Evolutionary conservation across 2,329 filamentous ascomycete genomes (phyloP).

Genomic region (Dothideomycetidae sp.): DNA sequence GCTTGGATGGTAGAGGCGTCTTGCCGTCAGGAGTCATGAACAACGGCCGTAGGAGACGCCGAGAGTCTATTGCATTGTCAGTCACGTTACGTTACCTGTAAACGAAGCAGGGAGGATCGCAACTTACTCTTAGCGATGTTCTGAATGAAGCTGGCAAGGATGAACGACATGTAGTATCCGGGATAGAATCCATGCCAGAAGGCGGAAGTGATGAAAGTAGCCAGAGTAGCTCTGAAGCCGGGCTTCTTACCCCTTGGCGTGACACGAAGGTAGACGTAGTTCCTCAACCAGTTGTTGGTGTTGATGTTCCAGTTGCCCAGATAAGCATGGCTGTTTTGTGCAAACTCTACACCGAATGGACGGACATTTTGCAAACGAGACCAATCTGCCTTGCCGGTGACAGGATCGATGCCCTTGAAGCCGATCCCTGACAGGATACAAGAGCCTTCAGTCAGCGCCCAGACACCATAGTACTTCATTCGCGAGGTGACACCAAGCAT

Average conservation of each 20-base stretch:
- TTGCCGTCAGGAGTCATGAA: conserved; percentile 69
- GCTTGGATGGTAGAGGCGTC: conserved; percentile 55
- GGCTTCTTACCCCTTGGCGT: conserved; percentile 93
- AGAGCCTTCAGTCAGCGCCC: conserved; percentile 81
- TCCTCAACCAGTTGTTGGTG: conserved; percentile 90
- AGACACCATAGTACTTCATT: conserved; percentile 93
- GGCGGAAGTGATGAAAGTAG: conserved; percentile 85
- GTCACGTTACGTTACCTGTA: conserved; percentile 1
- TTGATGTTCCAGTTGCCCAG: conserved; percentile 97
- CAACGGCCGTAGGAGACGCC: conserved; percentile 79
- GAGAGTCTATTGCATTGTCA: conserved; percentile 50
- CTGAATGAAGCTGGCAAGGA: conserved; percentile 81
- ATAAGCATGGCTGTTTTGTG: conserved; percentile 86
- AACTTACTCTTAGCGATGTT: conserved; percentile 88
- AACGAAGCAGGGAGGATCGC: conserved; percentile 23
- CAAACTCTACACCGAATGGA: conserved; percentile 70
- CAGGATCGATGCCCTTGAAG: conserved; percentile 81
- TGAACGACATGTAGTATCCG: conserved; percentile 84
- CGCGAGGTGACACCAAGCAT: conserved; percentile 70
- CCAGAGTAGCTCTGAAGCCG: conserved; percentile 84
- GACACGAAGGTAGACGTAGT: conserved; percentile 90
- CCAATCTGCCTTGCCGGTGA: conserved; percentile 76
- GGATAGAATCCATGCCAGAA: conserved; percentile 98
- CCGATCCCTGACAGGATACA: conserved; percentile 90
- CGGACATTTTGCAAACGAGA: conserved; percentile 82